These are phyloP conservation scores for Juncus inflexus DNA, from an alignment of 176 grass and related monocot species.

Conservation along the genomic window DNA sequence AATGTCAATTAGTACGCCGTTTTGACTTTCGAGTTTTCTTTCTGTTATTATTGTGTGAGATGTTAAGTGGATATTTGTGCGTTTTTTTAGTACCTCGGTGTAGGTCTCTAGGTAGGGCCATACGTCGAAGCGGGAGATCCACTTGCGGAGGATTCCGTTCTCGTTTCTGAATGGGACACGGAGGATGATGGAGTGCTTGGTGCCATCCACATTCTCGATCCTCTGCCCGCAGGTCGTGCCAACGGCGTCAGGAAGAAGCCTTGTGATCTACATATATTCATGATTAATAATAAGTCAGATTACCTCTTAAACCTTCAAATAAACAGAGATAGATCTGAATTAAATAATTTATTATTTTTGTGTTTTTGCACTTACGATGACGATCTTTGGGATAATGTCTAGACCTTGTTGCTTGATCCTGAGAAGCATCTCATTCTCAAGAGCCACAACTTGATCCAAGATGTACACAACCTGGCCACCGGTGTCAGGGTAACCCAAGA, in stretches of 20 bases:
- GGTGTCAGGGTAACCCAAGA: conserved; percentile 95
- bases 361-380: conserved; percentile 59
- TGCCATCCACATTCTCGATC: conserved; percentile 80
- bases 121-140: conserved; percentile 97
- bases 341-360: conserved; percentile 3
- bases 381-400: conserved; percentile 85
- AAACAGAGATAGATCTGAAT: not conserved
- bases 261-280: conserved; percentile 61
- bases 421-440: conserved; percentile 97
- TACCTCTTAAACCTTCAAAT: not conserved
- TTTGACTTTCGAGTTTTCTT: too few species aligned
- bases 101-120: conserved; percentile 95
- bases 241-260: conserved; percentile 91
- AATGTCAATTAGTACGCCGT: not conserved
- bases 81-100: conserved; percentile 56
- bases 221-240: conserved; percentile 89
- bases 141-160: conserved; percentile 76
- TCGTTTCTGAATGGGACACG: conserved; percentile 91
- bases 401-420: conserved; percentile 99
- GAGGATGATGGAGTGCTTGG: conserved; percentile 81
- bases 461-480: conserved; percentile 99
- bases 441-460: conserved; percentile 92
- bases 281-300: not conserved
- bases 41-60: not conserved
- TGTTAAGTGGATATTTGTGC: not conserved